These are phyloP conservation scores for Mrakia gelida DNA, from an alignment of 768 basidiomycete genomes.

Conservation along the genomic window DNA sequence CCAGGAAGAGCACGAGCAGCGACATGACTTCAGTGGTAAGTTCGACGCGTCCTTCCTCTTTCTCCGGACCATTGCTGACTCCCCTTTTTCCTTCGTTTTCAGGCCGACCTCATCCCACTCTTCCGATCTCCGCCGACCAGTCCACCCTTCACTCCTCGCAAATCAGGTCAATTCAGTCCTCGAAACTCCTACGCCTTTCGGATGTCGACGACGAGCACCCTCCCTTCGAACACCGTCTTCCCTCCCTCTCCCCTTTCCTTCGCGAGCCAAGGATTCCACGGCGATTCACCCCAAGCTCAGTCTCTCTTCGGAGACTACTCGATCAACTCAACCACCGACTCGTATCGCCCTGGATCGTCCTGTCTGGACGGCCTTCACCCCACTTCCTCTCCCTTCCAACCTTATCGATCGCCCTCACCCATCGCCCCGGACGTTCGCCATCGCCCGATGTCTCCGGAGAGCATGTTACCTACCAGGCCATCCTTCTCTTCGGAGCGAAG, in stretches of 20 bases:
- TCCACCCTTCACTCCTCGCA: neutral
- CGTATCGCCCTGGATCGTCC: neutral
- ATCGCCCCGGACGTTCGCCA: neutral
- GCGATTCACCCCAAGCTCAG: neutral
- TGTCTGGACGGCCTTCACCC: neutral
- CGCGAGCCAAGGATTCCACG: neutral
- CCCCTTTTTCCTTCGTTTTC: neutral
- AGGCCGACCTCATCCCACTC: conserved; percentile 1
- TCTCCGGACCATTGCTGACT: neutral
- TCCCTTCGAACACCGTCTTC: neutral
- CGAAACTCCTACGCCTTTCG: neutral
- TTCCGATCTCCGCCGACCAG: conserved; percentile 4
- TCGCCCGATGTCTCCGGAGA: neutral
- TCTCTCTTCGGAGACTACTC: conserved; percentile 9
- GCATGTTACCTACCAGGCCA: neutral
- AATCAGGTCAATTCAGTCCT: neutral
- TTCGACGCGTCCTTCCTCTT: neutral
- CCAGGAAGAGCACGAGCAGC: conserved; percentile 1
- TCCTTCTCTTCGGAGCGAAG: neutral
- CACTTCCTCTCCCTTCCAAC: neutral
- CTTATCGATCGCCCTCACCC: neutral
- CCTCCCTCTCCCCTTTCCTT: conserved; percentile 1
- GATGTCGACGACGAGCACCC: neutral
- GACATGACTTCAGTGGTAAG: conserved; percentile 6
- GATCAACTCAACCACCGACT: neutral